These are phyloP conservation scores for Lablab purpureus DNA, from an alignment of 306 rosid species.

Conservation along the genomic window DNA sequence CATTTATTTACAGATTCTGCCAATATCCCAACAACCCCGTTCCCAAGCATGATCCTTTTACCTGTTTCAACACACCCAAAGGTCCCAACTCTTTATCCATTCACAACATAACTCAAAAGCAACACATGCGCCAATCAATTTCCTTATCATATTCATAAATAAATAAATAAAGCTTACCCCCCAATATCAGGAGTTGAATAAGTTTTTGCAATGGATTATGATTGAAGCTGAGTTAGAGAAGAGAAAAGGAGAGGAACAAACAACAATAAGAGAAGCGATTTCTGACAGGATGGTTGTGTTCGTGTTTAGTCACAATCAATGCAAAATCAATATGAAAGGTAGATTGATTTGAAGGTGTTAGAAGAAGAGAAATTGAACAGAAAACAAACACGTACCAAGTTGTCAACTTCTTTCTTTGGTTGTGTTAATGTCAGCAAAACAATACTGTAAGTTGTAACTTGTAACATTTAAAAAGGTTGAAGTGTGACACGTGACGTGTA, in stretches of 20 bases:
- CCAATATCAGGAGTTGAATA: background rate
- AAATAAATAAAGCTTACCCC: background rate
- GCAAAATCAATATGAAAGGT: background rate
- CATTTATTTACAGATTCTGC: constrained; percentile 84
- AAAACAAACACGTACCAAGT: background rate
- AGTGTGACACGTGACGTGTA: background rate
- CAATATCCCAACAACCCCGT: constrained; percentile 88
- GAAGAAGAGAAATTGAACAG: background rate
- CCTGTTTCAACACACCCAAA: constrained; percentile 16
- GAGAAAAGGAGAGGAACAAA: background rate
- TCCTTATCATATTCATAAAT: background rate
- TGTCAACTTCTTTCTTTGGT: background rate
- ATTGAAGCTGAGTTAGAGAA: background rate
- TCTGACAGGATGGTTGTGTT: background rate
- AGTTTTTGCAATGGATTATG: background rate
- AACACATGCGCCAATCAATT: background rate
- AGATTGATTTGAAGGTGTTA: too few species aligned
- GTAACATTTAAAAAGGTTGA: background rate
- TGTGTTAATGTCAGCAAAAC: background rate
- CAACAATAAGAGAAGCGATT: background rate
- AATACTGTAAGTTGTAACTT: background rate
- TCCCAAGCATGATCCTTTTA: constrained; percentile 70
- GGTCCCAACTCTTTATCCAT: background rate
- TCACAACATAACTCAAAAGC: constrained; percentile 1
- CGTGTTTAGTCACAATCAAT: background rate